Evolutionary conservation across 306 rosid species (phyloP).

Genomic region (Citrullus mucosospermus): DNA sequence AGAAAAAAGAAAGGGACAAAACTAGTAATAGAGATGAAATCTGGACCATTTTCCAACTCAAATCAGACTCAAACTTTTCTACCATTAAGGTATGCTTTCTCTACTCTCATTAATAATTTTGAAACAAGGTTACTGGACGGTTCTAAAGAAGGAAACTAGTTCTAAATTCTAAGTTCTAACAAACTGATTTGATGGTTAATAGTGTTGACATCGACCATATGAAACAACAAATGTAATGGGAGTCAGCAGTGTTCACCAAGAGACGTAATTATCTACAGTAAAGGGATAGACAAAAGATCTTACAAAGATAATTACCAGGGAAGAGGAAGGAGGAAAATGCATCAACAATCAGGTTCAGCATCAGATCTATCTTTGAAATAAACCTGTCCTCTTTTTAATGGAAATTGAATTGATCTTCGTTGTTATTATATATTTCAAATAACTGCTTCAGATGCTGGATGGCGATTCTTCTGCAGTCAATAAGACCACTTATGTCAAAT

Average conservation of each 20-base stretch:
- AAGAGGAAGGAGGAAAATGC: slow-evolving; percentile 5
- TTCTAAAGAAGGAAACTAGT: not conserved
- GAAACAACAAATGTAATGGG: not conserved
- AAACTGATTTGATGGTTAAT: not conserved
- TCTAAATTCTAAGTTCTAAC: not conserved
- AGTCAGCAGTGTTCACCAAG: not conserved
- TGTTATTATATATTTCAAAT: slow-evolving; percentile 6
- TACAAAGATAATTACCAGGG: not conserved
- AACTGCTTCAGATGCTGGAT: slow-evolving; percentile 6
- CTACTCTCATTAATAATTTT: not conserved
- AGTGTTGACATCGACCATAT: not conserved
- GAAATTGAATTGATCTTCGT: not conserved
- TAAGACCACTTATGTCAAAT: not conserved
- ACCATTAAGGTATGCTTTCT: not conserved
- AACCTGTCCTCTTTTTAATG: not conserved
- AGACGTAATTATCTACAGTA: not conserved
- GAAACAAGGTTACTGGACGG: not conserved
- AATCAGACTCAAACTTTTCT: not conserved
- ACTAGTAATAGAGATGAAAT: not conserved
- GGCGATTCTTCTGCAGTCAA: slow-evolving; percentile 11
- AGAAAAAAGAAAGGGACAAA: not conserved
- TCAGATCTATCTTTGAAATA: not conserved
- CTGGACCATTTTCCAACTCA: not conserved
- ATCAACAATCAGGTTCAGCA: not conserved
- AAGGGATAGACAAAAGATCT: not conserved